Base-by-base conservation (phyloP, 176 grass and related monocot genomes). In the Oryza nivara region DNA sequence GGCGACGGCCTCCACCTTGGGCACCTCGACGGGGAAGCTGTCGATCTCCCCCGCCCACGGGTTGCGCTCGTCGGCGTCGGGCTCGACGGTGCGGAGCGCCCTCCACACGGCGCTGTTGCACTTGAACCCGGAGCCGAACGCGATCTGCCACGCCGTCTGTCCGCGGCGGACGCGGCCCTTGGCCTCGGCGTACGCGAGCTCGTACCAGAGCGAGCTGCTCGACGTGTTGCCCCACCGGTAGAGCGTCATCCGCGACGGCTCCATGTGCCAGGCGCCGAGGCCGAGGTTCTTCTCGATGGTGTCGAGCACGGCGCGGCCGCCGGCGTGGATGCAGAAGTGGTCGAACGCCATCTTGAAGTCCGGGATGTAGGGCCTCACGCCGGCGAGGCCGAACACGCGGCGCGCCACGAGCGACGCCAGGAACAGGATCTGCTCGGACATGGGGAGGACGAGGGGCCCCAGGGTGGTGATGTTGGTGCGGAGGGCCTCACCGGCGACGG, bases 291-390 rank as follows among this genome's bases (percentile, higher is more conserved):
- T 87, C 89, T 98, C 93, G 45, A 98, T 85, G 48, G 90, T 91
- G 73, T 98, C 96, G 0, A 98, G 81, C 80, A 98, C 93, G 0
- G 96, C 96, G 5, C 89, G 25, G 0, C 96, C 96, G 2, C 96
- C 96, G 0, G 96, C 96, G 74, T 98, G 96, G 91, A 98, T 92
- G 85, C 96, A 98, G 64, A 98, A 98, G 86, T 98, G 96, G 11
- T 95, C 93, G 80, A 98, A 98, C 6, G 93, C 96, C 89, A 89
- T 86, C 89, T 95, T 98, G 88, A 98, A 98, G 73, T 98, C 96
- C 9, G 96, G 96, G 41, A 95, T 85, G 74, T 98, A 95, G 5
- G 95, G 95, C 36, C 40, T 64, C 0, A 91, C 43, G 17, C 54
- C 54, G 22, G 49, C 75, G 36, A 90, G 68, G 8, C 86, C 88